These are phyloP conservation scores for Fusarium compactum DNA, from an alignment of 2,329 filamentous ascomycete genomes.

Conservation along the genomic window DNA sequence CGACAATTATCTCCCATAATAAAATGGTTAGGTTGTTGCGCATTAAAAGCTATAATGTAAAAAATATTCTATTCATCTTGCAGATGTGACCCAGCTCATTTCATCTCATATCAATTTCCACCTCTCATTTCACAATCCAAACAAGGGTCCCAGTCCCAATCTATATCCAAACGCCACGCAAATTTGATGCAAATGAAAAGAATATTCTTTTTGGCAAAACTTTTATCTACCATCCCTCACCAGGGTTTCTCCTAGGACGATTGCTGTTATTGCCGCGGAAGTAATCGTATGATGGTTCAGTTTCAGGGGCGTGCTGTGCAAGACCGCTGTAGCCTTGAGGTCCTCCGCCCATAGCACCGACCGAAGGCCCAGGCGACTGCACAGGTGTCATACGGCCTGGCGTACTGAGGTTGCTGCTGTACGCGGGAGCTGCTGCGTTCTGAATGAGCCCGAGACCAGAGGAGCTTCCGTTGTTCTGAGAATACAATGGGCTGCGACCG, in stretches of 20 bases:
- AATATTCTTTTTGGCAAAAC: slow-evolving; percentile 4
- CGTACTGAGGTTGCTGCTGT: slow-evolving; percentile 50
- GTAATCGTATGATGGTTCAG: slow-evolving; percentile 65
- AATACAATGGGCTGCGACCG: slow-evolving; percentile 63
- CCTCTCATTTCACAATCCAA: slow-evolving; percentile 34
- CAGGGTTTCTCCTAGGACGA: slow-evolving; percentile 49
- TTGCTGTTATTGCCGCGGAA: slow-evolving; percentile 60
- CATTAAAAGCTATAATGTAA: slow-evolving; percentile 42
- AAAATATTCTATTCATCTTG: slow-evolving; percentile 31
- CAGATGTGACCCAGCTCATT: slow-evolving; percentile 24
- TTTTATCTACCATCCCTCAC: slow-evolving; percentile 55
- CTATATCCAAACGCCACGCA: slow-evolving; percentile 51
- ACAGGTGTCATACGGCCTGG: slow-evolving; percentile 43
- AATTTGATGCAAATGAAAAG: slow-evolving; percentile 38
- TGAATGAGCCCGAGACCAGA: slow-evolving; percentile 65
- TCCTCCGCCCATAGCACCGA: slow-evolving; percentile 68
- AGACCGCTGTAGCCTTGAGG: slow-evolving; percentile 70
- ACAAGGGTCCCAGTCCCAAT: slow-evolving; percentile 33
- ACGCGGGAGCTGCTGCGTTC: slow-evolving; percentile 65
- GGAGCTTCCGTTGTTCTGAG: slow-evolving; percentile 64
- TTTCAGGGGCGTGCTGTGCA: slow-evolving; percentile 61
- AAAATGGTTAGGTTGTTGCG: slow-evolving; percentile 18
- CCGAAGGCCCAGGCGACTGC: slow-evolving; percentile 56
- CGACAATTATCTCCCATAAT: background rate
- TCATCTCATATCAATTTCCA: slow-evolving; percentile 22